A percentile compares a stretch with the other conserved stretches of the same genome.
Evolutionary conservation across 176 grass and related monocot species (phyloP).

Genomic region (Themeda triandra): DNA sequence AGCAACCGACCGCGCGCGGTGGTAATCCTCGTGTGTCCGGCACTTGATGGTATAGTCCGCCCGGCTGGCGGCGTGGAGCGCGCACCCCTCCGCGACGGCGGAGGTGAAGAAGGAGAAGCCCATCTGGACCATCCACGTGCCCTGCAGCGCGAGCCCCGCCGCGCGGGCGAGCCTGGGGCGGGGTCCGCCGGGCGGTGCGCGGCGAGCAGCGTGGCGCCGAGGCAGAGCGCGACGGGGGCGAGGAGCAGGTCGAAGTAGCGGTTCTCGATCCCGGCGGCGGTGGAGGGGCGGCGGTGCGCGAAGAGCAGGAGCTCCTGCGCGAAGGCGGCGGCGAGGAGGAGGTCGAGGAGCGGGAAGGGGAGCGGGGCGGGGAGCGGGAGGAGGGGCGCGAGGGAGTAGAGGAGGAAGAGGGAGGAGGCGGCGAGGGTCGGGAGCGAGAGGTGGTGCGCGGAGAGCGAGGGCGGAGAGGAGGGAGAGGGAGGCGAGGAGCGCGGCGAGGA

Average conservation of each 20-base stretch:
- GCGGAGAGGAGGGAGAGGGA: slow-evolving; percentile 52
- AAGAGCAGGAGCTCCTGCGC: slow-evolving; percentile 71
- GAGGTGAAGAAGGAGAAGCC: slow-evolving; percentile 91
- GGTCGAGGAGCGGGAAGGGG: slow-evolving; percentile 66
- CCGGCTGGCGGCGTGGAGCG: slow-evolving; percentile 48
- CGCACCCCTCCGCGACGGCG: slow-evolving; percentile 63
- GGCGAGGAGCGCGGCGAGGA: slow-evolving; percentile 33
- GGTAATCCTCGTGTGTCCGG: slow-evolving; percentile 86
- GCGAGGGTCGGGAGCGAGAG: slow-evolving; percentile 69
- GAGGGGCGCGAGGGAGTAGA: slow-evolving; percentile 66
- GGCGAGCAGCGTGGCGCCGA: slow-evolving; percentile 59
- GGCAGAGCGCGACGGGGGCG: slow-evolving; percentile 70
- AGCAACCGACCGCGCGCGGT: slow-evolving; percentile 80
- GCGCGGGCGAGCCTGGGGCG: slow-evolving; percentile 53
- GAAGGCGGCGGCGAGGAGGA: slow-evolving; percentile 75
- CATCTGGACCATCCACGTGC: slow-evolving; percentile 98
- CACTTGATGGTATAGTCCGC: slow-evolving; percentile 89
- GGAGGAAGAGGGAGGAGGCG: slow-evolving; percentile 70
- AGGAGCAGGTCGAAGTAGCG: slow-evolving; percentile 94
- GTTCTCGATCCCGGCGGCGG: slow-evolving; percentile 81
- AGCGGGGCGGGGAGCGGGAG: slow-evolving; percentile 40
- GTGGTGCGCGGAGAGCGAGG: slow-evolving; percentile 43
- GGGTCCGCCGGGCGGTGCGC: slow-evolving; percentile 42
- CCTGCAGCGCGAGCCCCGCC: slow-evolving; percentile 73
- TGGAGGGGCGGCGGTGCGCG: slow-evolving; percentile 59